Evolutionary conservation across 2,329 filamentous ascomycete species (phyloP).

Genomic region (Talaromyces sp.): DNA sequence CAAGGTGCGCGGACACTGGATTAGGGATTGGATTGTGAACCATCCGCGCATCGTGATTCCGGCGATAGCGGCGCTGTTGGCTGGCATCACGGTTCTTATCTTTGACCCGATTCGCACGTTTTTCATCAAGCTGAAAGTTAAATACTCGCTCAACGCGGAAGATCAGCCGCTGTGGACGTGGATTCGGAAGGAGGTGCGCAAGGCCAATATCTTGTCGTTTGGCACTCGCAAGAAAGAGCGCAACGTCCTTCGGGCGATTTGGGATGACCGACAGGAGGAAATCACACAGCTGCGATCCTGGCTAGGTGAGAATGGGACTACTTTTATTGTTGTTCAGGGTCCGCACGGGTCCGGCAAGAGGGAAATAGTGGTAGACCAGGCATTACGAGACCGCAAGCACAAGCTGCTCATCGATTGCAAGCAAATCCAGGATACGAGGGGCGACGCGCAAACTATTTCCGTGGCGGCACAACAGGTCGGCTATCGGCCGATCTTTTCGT

Average conservation of each 20-base stretch:
- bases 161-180: conserved; percentile 70
- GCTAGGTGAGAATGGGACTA: conserved; percentile 83
- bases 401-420: conserved; percentile 90
- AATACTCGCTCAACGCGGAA: conserved; percentile 66
- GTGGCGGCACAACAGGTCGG: conserved; percentile 78
- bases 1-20: conserved; percentile 68
- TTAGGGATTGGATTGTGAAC: conserved; percentile 79
- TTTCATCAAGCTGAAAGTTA: conserved; percentile 84
- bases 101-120: conserved; percentile 94
- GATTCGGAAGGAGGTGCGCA: conserved; percentile 63
- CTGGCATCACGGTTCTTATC: conserved; percentile 75
- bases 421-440: conserved; percentile 81
- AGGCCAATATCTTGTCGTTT: conserved; percentile 42
- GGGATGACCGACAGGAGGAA: conserved; percentile 77
- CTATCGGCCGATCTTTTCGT: conserved; percentile 89
- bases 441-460: conserved; percentile 79
- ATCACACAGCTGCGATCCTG: conserved; percentile 79
- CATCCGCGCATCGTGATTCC: conserved; percentile 89
- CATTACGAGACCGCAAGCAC: conserved; percentile 68
- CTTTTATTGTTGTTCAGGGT: conserved; percentile 89
- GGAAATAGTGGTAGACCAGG: conserved; percentile 80
- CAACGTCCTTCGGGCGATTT: conserved; percentile 71
- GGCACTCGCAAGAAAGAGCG: conserved; percentile 51
- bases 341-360: conserved; percentile 87
- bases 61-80: conserved; percentile 71